phyloP scores from a whole-genome alignment of 1,139 yeast species.

The Sugiyamaella japonica region DNA sequence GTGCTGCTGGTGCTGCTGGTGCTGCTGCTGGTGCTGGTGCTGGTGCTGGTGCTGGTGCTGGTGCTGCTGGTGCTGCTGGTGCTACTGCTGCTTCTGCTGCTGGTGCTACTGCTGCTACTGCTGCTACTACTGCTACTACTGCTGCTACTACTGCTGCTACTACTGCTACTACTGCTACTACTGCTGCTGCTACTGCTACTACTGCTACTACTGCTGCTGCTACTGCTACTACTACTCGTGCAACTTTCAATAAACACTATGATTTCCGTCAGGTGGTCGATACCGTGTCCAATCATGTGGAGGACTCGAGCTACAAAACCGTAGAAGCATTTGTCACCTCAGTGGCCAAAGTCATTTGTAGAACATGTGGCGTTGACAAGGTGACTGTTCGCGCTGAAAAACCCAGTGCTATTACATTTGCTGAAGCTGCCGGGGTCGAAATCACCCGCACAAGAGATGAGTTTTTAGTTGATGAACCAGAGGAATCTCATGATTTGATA shows the following conservation, averaged over 20 bases:
- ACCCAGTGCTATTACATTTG: conserved; percentile 83
- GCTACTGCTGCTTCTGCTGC: conserved; percentile 2
- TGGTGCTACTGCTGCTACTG: conserved; percentile 10
- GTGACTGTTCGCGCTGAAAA: conserved; percentile 69
- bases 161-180: too few relatives aligned
- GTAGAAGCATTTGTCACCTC: conserved; percentile 86
- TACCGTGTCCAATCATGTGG: conserved; percentile 54
- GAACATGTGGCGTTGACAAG: conserved; percentile 40
- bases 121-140: conserved; percentile 20
- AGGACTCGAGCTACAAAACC: conserved; percentile 76
- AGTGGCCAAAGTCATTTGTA: conserved; percentile 63
- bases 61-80: too few relatives aligned
- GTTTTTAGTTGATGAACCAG: conserved; percentile 31
- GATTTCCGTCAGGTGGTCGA: conserved; percentile 39
- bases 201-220: neutral
- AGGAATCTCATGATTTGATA: conserved; percentile 16
- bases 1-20: too few relatives aligned
- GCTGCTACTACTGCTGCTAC: too few relatives aligned
- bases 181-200: too few relatives aligned
- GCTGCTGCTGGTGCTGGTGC: too few relatives aligned
- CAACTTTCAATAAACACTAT: conserved; percentile 37
- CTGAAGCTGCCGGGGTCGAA: conserved; percentile 89
- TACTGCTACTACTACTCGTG: conserved; percentile 14
- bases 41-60: too few relatives aligned
- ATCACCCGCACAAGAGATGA: conserved; percentile 52